These are phyloP conservation scores for Rhododendron ovatum DNA, from an alignment of 148 eudicot species.

Conservation along the genomic window DNA sequence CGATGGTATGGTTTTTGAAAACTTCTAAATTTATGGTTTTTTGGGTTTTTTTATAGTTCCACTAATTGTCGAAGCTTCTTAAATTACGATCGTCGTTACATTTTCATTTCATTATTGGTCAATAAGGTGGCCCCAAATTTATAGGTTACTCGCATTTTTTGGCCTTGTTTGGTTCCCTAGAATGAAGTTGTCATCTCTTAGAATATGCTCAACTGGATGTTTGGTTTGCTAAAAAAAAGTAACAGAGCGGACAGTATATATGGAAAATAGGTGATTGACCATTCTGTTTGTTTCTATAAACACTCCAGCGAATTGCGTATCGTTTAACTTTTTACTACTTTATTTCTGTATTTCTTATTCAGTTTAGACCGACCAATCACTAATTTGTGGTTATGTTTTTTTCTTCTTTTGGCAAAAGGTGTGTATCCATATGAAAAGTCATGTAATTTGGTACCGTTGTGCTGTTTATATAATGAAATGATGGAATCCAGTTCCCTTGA, in stretches of 20 bases:
- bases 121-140: neutral
- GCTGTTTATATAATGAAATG: neutral
- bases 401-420: neutral
- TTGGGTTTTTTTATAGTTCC: too few relatives aligned
- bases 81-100: neutral
- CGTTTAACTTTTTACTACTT: neutral
- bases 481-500: neutral
- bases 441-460: neutral
- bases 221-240: neutral
- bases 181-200: neutral
- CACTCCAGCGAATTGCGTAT: neutral
- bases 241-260: neutral
- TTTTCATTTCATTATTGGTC: neutral
- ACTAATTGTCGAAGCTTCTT: neutral
- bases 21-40: neutral
- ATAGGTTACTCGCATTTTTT: neutral
- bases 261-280: neutral
- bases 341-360: neutral
- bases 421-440: neutral
- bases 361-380: neutral
- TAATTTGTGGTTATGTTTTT: neutral
- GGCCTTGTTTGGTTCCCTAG: neutral
- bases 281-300: neutral
- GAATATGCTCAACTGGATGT: neutral
- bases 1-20: slow-evolving; percentile 24